A percentile compares a stretch with the other conserved stretches of the same genome.
Evolutionary conservation across 2,329 filamentous ascomycete species (phyloP).

Genomic region (Catunica adiposa): DNA sequence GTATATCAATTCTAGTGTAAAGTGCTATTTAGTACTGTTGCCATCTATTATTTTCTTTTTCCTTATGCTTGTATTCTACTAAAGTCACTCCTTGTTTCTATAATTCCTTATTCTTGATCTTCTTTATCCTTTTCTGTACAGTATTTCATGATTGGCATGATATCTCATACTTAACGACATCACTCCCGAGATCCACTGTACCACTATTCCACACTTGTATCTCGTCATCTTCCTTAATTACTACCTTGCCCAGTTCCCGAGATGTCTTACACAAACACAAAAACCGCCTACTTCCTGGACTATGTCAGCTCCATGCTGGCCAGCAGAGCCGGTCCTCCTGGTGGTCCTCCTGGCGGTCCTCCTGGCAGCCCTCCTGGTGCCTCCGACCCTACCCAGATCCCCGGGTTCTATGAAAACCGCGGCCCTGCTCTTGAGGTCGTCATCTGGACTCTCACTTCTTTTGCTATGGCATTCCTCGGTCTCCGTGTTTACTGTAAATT

Average conservation of each 20-base stretch:
- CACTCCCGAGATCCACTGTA: background rate
- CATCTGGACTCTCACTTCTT: slow-evolving; percentile 10
- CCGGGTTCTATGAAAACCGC: slow-evolving; percentile 10
- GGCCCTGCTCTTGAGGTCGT: slow-evolving; percentile 6
- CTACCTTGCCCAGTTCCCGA: no score
- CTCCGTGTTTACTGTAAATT: slow-evolving; percentile 24
- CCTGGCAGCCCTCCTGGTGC: background rate
- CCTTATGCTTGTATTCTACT: background rate
- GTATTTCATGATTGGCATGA: background rate
- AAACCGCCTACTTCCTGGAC: background rate
- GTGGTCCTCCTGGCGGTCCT: no score
- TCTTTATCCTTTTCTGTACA: background rate
- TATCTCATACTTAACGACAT: background rate
- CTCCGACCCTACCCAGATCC: background rate
- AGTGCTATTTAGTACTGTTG: background rate
- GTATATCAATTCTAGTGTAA: background rate
- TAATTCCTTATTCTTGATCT: background rate
- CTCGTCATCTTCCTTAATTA: no score
- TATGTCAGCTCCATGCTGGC: background rate
- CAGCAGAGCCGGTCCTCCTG: background rate
- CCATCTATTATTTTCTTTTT: no score
- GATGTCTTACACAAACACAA: no score
- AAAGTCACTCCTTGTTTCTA: background rate
- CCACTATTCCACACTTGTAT: no score
- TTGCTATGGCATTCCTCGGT: slow-evolving; percentile 16